Evolutionary conservation across 2,329 filamentous ascomycete species (phyloP).

Genomic region (Alternaria sp.): DNA sequence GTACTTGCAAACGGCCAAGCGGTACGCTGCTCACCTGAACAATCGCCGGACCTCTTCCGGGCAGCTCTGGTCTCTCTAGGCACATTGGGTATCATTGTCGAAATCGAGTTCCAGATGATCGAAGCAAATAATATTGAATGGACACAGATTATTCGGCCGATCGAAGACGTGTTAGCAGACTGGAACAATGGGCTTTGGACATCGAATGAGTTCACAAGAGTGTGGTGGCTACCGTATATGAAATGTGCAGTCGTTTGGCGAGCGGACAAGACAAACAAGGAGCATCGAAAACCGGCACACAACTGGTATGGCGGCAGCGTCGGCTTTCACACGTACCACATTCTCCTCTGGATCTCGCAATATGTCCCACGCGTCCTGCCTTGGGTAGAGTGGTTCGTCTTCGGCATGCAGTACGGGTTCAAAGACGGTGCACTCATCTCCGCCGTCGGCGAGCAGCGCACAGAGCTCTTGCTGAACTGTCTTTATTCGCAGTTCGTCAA

Average conservation of each 20-base stretch:
- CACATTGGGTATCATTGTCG: conserved; percentile 87
- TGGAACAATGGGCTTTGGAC: conserved; percentile 84
- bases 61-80: conserved; percentile 88
- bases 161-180: conserved; percentile 71
- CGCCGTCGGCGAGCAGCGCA: conserved; percentile 81
- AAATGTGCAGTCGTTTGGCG: conserved; percentile 88
- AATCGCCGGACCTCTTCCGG: conserved; percentile 81
- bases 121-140: conserved; percentile 86
- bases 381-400: conserved; percentile 94
- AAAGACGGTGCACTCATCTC: conserved; percentile 70
- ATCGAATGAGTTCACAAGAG: conserved; percentile 84
- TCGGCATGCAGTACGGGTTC: conserved; percentile 97
- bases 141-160: conserved; percentile 78
- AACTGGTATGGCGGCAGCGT: conserved; percentile 83
- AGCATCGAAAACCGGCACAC: conserved; percentile 65
- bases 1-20: conserved; percentile 82
- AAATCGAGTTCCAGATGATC: conserved; percentile 84
- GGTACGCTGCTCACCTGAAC: conserved; percentile 71
- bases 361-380: conserved; percentile 81
- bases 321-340: conserved; percentile 91
- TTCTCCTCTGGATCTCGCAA: conserved; percentile 81
- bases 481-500: conserved; percentile 99
- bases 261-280: conserved; percentile 77
- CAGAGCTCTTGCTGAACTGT: conserved; percentile 93
- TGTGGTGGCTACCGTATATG: conserved; percentile 98